Evolutionary conservation across 495 filamentous ascomycete species (phyloP), one percentile per base, ranked within the genome.

Genomic region (Patellaria atrata): DNA sequence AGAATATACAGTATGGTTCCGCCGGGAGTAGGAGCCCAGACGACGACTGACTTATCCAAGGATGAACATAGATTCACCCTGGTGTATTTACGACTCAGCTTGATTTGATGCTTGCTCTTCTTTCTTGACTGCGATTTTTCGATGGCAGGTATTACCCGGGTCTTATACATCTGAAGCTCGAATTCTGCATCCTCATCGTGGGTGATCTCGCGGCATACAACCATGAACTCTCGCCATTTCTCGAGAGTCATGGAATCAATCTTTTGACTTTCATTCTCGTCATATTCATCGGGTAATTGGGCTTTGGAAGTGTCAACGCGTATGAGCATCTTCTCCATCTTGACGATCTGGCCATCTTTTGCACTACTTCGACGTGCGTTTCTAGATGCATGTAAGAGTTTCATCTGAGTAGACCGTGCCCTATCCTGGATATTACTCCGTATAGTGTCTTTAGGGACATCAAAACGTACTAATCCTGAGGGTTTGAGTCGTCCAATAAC

Each of bases 311-410:
- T 54, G 41, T 82, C 77, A 10, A 79, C 63, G 8, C 71, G 63
- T 6, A 82, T 69, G 8, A 83, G 65, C 78, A 83, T 83, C 24
- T 65, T 75, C 47, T 82, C 77, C 50, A 76, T 75, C 50, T 81
- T 82, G 37, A 80, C 52, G 24, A 82, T 71, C 43, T 78, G 70
- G 3, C 78, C 77, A 31, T 71, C 64, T 33, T 67, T 58, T 4
- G 62, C 22, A 35, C 50, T 53, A 21, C 35, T 36, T 11, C 45
- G 44, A 21, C 40, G 33, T 19, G 55, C 22, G 17, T 30, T 45
- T n/a, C 36, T 43, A 14, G 46, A 47, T 5, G 39, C 48, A 27
- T 33, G 38, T 31, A 39, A 44, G 14, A 48, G 22, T 5, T 46
- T 50, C 36, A 53, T 40, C 22, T 56, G 49, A 11, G 41, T 43